Base-by-base conservation (phyloP, 768 basidiomycete species). In the Flagelloscypha sp. region DNA sequence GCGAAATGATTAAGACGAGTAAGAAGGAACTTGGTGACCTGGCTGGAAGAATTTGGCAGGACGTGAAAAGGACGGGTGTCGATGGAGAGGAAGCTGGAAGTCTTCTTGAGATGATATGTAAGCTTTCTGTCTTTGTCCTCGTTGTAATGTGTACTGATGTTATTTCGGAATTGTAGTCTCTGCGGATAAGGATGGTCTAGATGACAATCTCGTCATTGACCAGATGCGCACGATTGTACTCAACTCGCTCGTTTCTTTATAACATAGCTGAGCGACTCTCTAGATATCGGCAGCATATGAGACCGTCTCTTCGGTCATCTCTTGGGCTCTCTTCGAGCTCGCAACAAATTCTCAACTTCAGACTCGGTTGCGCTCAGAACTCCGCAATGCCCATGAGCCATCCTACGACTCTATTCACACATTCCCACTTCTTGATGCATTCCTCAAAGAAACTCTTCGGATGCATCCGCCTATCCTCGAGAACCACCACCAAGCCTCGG, bases 321-420 rank as follows among this genome's bases (percentile, higher is more conserved):
- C 52, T n/a, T 84, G 82, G 81, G 59, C 73, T 29, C 54, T 83
- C 8, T 81, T 80, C 42, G 74, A 78, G 44, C 63, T 85, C 18
- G 62, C 76, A 15, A 56, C 54, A 16, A 54, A 78, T 48, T 63
- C 64, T 0, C 52, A 63, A 17, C 47, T 74, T 24, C 82, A 85
- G 53, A 56, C 60, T 15, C 54, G 65, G 28, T 64, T 85, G 12
- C 70, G 83, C 4, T 64, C 70, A 35, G 76, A 79, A 47, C 52
- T 76, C 11, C 57, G 57, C 12, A 54, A 55, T 30, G 60, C 65
- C 16, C 55, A 56, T 10, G 63, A 76, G 30, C 64, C 74, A 7
- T 61, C 71, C 3, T 69, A 73, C 33, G 76, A 77, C 27, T 58
- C 65, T 18, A 47, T 78, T 36, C 70, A 66, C 35, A 60, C 54